Conservation (phyloP, 345 rosid species). For the Euphorbia lathyris region DNA sequence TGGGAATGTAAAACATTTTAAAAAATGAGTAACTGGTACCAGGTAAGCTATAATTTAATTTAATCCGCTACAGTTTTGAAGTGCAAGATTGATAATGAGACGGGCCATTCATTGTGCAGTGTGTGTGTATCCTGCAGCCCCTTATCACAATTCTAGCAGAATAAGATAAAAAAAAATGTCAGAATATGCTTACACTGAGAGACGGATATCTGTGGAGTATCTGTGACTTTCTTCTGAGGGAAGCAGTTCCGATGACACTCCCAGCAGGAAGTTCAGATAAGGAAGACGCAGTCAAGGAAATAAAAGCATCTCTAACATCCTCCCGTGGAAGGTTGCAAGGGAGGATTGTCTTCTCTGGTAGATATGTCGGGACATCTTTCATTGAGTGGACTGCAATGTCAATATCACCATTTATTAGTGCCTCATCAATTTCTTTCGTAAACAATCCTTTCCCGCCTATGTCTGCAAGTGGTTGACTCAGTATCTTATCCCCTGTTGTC, state of each 20-base stretch:
- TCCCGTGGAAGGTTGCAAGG: constrained; percentile 92
- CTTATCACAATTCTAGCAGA: background rate
- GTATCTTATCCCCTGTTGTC: constrained; percentile 94
- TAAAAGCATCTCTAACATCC: constrained; percentile 96
- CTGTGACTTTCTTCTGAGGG: constrained; percentile 94
- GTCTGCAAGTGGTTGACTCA: constrained; percentile 90
- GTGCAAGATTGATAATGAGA: no score
- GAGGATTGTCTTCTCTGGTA: constrained; percentile 76
- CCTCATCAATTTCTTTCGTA: constrained; percentile 96
- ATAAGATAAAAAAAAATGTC: background rate
- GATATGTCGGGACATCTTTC: constrained; percentile 97
- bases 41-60: background rate
- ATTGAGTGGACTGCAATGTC: constrained; percentile 98
- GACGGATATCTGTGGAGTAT: constrained; percentile 86
- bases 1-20: background rate
- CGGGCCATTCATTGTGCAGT: no score
- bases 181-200: constrained; percentile 46
- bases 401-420: constrained; percentile 71
- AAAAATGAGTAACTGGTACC: background rate
- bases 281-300: constrained; percentile 55
- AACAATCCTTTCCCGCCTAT: constrained; percentile 98
- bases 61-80: no score
- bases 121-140: background rate
- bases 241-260: constrained; percentile 91
- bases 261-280: constrained; percentile 82